A percentile compares a stretch with the other conserved stretches of the same genome.
Evolutionary conservation across 2,329 filamentous ascomycete genomes (phyloP).

Genomic region (Sporothrix brunneoviolacea): DNA sequence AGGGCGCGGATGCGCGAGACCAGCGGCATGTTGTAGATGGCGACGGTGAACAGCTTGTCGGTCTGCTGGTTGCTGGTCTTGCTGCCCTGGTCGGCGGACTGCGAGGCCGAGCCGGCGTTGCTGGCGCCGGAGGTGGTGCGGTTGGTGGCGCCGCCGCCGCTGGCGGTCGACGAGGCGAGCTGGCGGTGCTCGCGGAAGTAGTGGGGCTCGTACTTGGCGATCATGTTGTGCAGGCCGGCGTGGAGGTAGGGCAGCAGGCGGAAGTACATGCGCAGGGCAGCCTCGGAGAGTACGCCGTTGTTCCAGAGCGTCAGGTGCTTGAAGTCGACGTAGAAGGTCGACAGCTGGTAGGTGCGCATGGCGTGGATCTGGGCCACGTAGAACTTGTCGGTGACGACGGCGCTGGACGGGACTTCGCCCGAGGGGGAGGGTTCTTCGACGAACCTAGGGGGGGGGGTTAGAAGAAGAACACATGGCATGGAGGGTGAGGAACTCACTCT

Average conservation of each 20-base stretch:
- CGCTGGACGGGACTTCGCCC: conserved; percentile 59
- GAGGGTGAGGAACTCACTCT: conserved; percentile 55
- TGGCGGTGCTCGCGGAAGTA: conserved; percentile 93
- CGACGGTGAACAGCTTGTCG: conserved; percentile 88
- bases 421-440: conserved; percentile 62
- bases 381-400: conserved; percentile 65
- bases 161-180: conserved; percentile 48
- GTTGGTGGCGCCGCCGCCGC: conserved; percentile 56
- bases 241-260: conserved; percentile 90
- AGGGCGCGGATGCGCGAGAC: conserved; percentile 81
- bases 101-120: conserved; percentile 54
- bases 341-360: conserved; percentile 67
- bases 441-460: conserved; percentile 39
- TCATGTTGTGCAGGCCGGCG: conserved; percentile 81
- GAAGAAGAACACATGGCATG: background rate
- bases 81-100: conserved; percentile 59
- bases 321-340: conserved; percentile 81
- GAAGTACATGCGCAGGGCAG: conserved; percentile 86
- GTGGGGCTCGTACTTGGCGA: conserved; percentile 86
- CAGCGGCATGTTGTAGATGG: conserved; percentile 87
- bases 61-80: conserved; percentile 90
- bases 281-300: conserved; percentile 75
- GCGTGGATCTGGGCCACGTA: conserved; percentile 79
- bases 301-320: conserved; percentile 73
- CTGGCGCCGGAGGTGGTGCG: conserved; percentile 62